Base-by-base conservation (phyloP, 805 yeast species). In the Suhomyces canberraensis region DNA sequence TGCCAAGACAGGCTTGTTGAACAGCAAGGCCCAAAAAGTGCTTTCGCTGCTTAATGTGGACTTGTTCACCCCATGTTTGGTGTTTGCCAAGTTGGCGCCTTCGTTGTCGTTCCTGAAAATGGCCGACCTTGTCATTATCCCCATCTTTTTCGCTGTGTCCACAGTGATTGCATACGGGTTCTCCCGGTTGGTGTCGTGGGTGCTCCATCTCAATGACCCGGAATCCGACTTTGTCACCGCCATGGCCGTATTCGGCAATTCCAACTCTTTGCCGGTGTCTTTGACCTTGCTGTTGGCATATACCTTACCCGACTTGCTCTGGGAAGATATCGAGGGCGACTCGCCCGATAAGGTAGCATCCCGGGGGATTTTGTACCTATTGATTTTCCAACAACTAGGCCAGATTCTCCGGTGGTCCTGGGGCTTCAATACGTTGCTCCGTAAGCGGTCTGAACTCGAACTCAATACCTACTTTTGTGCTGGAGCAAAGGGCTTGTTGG, bases 171-270 rank as follows among this genome's bases (percentile, higher is more conserved):
- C 96, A 1, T 81, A 66, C 49, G 16, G 64, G 8, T 78, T 88
- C 24, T 84, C 96, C 5, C 62, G 65, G 20, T 19, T 76, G 16
- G 73, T 80, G 27, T 68, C 87, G 3, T 56, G 60, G 11, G 45
- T 79, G 29, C 57, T 89, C 44, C 52, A 61, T 6, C 65, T 93
- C 50, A 84, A 84, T 50, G 76, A 67, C 33, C 78, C 85, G 11
- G 97, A 93, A 61, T 56, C 86, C 3, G 90, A 91, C 63, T 91
- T 87, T 52, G 96, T 93, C 33, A 84, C 95, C 16, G 98, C 96
- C 2, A 93, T 93, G 95, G 88, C 93, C 2, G 96, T 90, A 4
- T 91, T 91, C 63, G 98, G 97, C 36, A 93, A 91, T 63, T 87
- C 96, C 29, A 91, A 91, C 67, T 85, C 95, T 8, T 73, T 91